Percentiles rank a stretch among this genome's conserved stretches.
Conservation (phyloP, 306 rosid genomes). For the Arachis stenosperma region DNA sequence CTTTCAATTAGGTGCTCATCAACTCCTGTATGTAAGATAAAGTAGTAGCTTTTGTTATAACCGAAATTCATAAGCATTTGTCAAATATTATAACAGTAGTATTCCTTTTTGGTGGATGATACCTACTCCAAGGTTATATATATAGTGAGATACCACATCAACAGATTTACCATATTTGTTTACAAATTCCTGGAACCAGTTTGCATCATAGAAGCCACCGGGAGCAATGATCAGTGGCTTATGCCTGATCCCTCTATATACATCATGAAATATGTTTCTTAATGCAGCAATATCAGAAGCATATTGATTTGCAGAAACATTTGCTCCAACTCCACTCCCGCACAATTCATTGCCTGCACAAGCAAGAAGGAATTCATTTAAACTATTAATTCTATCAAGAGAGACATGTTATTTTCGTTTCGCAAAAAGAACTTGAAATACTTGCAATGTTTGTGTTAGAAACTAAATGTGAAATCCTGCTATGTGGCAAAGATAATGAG, state of each 20-base stretch:
- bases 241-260: no score
- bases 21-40: no score
- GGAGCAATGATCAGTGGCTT: constrained; percentile 87
- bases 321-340: constrained; percentile 81
- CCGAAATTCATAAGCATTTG: not conserved
- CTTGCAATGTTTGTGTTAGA: no score
- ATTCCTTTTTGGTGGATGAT: constrained; percentile 13
- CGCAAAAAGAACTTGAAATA: not conserved
- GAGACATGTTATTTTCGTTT: constrained; percentile 3
- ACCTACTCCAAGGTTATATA: constrained; percentile 95
- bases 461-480: no score
- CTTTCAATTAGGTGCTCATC: no score
- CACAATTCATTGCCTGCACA: constrained; percentile 81
- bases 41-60: no score
- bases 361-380: constrained; percentile 2
- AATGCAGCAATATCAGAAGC: constrained; percentile 64
- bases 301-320: constrained; percentile 69
- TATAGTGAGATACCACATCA: constrained; percentile 76
- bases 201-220: constrained; percentile 69
- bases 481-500: no score
- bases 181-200: no score
- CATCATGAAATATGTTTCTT: constrained; percentile 51
- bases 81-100: constrained; percentile 1
- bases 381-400: not conserved
- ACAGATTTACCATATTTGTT: no score